Conservation (phyloP, 2,329 filamentous ascomycete species). For the Cytospora piceae region DNA sequence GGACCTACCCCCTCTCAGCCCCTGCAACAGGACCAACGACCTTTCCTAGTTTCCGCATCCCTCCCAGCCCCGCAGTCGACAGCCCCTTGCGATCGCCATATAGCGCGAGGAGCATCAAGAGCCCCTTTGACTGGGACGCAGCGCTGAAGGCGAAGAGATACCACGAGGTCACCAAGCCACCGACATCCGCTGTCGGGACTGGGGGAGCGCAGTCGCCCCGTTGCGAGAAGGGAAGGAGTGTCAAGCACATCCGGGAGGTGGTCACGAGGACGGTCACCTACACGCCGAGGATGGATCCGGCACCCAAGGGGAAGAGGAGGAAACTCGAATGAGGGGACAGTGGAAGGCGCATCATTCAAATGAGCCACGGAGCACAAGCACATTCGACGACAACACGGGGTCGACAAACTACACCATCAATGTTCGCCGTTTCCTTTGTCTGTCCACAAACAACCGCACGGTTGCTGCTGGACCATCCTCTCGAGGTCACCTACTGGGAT, state of each 20-base stretch:
- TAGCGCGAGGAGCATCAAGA: constrained; percentile 65
- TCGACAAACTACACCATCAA: constrained; percentile 9
- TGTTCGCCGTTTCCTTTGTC: constrained; percentile 20
- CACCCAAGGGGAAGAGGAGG: constrained; percentile 90
- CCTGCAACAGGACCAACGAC: constrained; percentile 62
- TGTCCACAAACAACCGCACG: constrained; percentile 5
- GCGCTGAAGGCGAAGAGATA: constrained; percentile 68
- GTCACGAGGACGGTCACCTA: constrained; percentile 95
- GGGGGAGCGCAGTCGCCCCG: constrained; percentile 37
- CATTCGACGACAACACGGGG: constrained; percentile 9
- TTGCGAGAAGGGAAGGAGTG: constrained; percentile 60
- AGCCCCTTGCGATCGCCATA: constrained; percentile 80
- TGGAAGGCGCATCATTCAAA: constrained; percentile 4
- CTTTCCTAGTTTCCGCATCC: constrained; percentile 73
- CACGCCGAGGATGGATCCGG: constrained; percentile 82
- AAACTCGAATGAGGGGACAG: constrained; percentile 56
- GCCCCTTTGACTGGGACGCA: constrained; percentile 79
- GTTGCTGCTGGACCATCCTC: not conserved
- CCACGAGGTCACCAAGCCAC: constrained; percentile 56
- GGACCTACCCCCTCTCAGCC: constrained; percentile 61
- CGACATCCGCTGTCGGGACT: constrained; percentile 31
- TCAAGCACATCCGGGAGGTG: constrained; percentile 80
- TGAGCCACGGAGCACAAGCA: constrained; percentile 17
- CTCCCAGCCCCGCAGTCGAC: constrained; percentile 70
- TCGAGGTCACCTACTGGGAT: not conserved